Percentiles rank a stretch among this genome's conserved stretches.
Evolutionary conservation across 306 rosid genomes (phyloP).

Genomic region (Cucumis sativus): DNA sequence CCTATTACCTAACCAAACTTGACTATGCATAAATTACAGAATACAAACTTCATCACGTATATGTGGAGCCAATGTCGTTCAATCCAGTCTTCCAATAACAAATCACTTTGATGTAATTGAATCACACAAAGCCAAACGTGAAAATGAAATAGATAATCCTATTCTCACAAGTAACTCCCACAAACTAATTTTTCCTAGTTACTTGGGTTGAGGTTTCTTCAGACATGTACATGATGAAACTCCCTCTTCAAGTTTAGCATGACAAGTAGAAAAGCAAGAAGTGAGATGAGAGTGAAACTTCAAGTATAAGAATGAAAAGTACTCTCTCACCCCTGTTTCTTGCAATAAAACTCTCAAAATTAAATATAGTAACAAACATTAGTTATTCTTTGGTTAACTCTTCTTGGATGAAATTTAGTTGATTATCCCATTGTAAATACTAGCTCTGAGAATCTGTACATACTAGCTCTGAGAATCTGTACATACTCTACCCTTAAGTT

Average conservation of each 20-base stretch:
- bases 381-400: too few relatives aligned
- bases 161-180: neutral
- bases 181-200: neutral
- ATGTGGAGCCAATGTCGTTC: neutral
- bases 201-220: neutral
- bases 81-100: neutral
- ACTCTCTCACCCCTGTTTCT: neutral
- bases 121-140: neutral
- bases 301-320: neutral
- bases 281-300: neutral
- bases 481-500: too few relatives aligned
- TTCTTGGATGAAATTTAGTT: too few relatives aligned
- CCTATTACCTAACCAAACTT: neutral
- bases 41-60: neutral
- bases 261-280: neutral
- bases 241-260: neutral
- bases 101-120: neutral
- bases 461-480: too few relatives aligned
- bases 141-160: neutral
- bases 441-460: too few relatives aligned
- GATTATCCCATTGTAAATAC: too few relatives aligned
- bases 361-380: too few relatives aligned
- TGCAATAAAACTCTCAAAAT: neutral
- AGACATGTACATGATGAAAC: neutral
- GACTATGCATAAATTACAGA: neutral